Base-by-base conservation (phyloP, 331 rosid species). In the Malus hybrid region DNA sequence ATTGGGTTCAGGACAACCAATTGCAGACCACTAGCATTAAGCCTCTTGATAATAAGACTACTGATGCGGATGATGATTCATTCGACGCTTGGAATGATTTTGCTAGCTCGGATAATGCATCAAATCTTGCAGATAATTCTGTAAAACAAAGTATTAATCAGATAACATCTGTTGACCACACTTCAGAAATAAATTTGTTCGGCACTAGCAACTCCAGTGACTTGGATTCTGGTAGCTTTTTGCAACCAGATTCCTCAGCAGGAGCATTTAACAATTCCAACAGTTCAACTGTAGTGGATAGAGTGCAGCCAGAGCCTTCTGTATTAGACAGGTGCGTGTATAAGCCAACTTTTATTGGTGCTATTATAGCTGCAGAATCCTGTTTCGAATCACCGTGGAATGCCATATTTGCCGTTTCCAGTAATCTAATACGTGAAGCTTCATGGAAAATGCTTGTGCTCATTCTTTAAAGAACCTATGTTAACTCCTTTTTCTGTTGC, bases 41-140 rank as follows among this genome's bases (percentile, higher is more conserved):
- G 67, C 77, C 39, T 46, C 80, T 74, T 77, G 81, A 83, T 73
- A 78, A 30, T 79, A 73, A 70, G 53, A 74, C 72, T 73, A 70
- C 66, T 44, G 65, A 62, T 79, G 83, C 75, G 30, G 80, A 68
- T 34, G 63, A 75, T 14, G 88, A 83, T 86, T 83, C 89, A 48
- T 79, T 84, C 74, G 88, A 88, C 79, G 79, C 77, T 14, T 88
- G 97, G 94, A 88, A 93, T 80, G 89, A 88, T 78, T 88, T 89
- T 84, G 78, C 91, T 34, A 83, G 90, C 78, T 87, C 86, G 13
- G 44, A 86, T 70, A 65, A 82, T 50, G 60, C 82, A 70, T 88
- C 72, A 18, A 70, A 74, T 80, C 86, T 88, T 71, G 69, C 82
- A 66, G 70, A 16, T 68, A 79, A 61, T 83, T 74, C 81, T 78